Evolutionary conservation across 2,329 filamentous ascomycete genomes (phyloP), one percentile per base, ranked within the genome.

Genomic region (Zasmidium angulare): DNA sequence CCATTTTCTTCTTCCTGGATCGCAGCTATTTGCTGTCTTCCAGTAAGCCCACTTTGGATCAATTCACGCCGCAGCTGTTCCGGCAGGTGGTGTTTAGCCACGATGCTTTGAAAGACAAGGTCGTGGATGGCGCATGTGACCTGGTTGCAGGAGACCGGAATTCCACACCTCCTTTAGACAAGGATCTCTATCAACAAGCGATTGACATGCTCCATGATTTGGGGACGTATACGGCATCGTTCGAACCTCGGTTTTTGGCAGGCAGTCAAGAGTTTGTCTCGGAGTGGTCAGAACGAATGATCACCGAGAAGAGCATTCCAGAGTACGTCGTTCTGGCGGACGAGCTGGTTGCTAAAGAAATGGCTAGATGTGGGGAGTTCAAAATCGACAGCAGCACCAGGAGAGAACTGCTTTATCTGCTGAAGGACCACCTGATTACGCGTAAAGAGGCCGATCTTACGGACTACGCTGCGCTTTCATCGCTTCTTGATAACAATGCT

Each of bases 1-100:
- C 90, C 63, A 89, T 96, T 43, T 98, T 97, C 76, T 96, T 92
- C 77, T 99, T 93, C 71, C 83, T 99, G 65, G 93, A 99, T 73
- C 87, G 95, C 63, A 90, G 92, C 1, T 97, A 92, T 71, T 82
- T 99, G 7, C 80, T 96, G 1, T 87, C 89, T 58, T 86, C 87
- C 49, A 86, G 88, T 66, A 85, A 88, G 21, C 82, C 83, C 10
- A 89, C 89, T 31, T 86, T 99, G 58, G 89, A 93, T 69, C 91
- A 96, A 70, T 87, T 96, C 79, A 86, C 88, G 3, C 86, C 95
- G 56, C 77, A 81, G 14, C 83, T 91, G 60, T 99, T 98, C 72
- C 85, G 90, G 55, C 83, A 77, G 9, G 74, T 79, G 50, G 77
- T 89, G 31, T 86, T 87, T 66, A 77, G 80, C 31, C 78, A 86